Conservation (phyloP, 1,284 basidiomycete species). For the Rhodotorula sp. region DNA sequence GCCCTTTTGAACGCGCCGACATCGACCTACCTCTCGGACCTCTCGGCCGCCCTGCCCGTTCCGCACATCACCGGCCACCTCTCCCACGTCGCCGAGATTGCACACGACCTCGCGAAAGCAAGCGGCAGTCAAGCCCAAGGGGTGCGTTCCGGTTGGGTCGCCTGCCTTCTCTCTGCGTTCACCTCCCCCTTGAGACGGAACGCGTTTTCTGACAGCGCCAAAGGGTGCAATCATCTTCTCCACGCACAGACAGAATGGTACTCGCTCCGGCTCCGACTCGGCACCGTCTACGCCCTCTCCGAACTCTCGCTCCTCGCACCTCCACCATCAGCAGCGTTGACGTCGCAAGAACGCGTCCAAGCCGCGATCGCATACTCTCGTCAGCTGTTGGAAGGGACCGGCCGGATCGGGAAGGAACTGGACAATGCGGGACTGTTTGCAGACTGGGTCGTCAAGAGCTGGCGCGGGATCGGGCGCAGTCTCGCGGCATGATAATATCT, state of each 20-base stretch:
- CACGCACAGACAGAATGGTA: conserved; percentile 24
- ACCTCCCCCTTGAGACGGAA: no score
- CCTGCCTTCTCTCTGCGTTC: no score
- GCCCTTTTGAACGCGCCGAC: conserved; percentile 30
- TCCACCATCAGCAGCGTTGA: background rate
- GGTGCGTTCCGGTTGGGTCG: conserved; percentile 14
- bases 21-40: conserved; percentile 20
- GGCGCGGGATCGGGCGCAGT: conserved; percentile 33
- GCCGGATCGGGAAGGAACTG: conserved; percentile 3
- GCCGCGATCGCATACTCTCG: conserved; percentile 16
- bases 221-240: no score
- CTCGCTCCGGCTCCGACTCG: conserved; percentile 20
- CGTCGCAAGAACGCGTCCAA: conserved; percentile 12
- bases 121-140: conserved; percentile 32
- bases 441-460: conserved; percentile 30
- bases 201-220: no score
- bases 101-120: conserved; percentile 35
- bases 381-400: conserved; percentile 11
- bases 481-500: conserved; percentile 7
- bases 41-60: conserved; percentile 22
- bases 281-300: conserved; percentile 16
- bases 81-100: conserved; percentile 30
- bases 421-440: conserved; percentile 17
- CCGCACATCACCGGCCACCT: conserved; percentile 17
- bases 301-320: conserved; percentile 35